phyloP scores from a whole-genome alignment of 306 rosid genomes.

The Sindora glabra region DNA sequence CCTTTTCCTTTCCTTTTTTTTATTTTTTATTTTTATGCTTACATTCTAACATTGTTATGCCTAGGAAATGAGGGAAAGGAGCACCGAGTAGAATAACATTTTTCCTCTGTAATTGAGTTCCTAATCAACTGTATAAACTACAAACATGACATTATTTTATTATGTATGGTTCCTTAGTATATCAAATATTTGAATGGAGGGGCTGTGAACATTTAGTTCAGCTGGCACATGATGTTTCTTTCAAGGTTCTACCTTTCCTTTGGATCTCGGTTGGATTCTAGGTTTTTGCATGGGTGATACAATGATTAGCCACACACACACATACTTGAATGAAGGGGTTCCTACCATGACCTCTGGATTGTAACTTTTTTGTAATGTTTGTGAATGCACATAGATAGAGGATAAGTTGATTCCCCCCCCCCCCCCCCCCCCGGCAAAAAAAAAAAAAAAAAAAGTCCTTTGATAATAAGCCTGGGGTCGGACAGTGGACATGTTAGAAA shows the following conservation, averaged over 20 bases:
- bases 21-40: not conserved
- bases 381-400: too few species aligned
- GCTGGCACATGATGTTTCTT: too few species aligned
- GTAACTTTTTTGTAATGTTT: too few species aligned
- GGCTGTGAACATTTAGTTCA: not conserved
- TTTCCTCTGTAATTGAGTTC: slow-evolving; percentile 22
- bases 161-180: not conserved
- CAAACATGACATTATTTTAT: not conserved
- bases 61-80: slow-evolving; percentile 12
- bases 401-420: too few species aligned
- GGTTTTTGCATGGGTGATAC: too few species aligned
- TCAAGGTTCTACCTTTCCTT: not conserved
- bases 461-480: too few species aligned
- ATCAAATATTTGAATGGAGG: slow-evolving; percentile 5
- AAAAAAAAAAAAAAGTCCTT: too few species aligned
- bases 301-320: too few species aligned
- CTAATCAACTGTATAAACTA: slow-evolving; percentile 12
- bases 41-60: slow-evolving; percentile 1
- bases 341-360: too few species aligned
- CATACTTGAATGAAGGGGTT: too few species aligned
- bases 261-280: not conserved
- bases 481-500: too few species aligned
- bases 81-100: slow-evolving; percentile 21
- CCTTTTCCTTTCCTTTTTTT: slow-evolving; percentile 9
- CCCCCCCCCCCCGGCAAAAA: too few species aligned